Evolutionary conservation across 306 rosid genomes (phyloP).

Genomic region (Citrullus mucosospermus): DNA sequence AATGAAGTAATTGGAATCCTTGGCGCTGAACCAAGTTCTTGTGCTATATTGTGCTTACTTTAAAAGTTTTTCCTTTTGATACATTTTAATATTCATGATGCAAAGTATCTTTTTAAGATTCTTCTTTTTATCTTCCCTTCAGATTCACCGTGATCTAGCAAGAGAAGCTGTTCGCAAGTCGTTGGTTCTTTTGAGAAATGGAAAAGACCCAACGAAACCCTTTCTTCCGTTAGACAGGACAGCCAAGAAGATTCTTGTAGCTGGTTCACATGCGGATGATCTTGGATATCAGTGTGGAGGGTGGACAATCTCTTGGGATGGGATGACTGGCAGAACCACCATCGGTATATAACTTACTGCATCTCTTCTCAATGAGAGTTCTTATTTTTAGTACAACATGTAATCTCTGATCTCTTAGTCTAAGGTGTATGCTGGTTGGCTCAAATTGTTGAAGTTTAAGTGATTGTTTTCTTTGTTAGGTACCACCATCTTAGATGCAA

Average conservation of each 20-base stretch:
- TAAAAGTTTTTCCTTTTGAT: not conserved
- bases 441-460: not conserved
- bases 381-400: no score
- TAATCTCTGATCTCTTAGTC: not conserved
- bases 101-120: not conserved
- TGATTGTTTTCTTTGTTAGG: constrained; percentile 26
- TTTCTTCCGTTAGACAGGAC: constrained; percentile 66
- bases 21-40: no score
- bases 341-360: constrained; percentile 31
- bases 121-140: constrained; percentile 7
- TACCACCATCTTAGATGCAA: constrained; percentile 73
- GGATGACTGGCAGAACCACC: constrained; percentile 50
- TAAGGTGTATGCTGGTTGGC: not conserved
- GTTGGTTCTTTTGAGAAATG: constrained; percentile 77
- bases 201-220: constrained; percentile 42
- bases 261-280: constrained; percentile 75
- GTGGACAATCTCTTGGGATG: constrained; percentile 65
- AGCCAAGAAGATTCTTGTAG: constrained; percentile 59
- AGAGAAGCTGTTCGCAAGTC: constrained; percentile 81
- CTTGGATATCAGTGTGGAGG: constrained; percentile 92
- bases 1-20: no score
- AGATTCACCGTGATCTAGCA: constrained; percentile 77
- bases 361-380: not conserved
- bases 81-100: not conserved
- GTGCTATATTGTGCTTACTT: not conserved